Conservation (phyloP, 2,329 filamentous ascomycete species). For the Byssothecium circinans region DNA sequence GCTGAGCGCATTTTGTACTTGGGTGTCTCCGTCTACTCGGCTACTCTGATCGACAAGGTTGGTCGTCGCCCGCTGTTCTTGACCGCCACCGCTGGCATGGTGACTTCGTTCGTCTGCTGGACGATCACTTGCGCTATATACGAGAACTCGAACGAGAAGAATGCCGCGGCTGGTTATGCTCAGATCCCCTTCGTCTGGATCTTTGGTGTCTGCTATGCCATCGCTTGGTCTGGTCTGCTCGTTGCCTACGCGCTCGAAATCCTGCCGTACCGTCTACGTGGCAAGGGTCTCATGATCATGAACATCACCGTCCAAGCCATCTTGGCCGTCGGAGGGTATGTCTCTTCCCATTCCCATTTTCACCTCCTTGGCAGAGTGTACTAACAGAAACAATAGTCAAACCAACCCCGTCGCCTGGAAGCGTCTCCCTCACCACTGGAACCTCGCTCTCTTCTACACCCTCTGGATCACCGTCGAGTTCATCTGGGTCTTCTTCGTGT, state of each 20-base stretch:
- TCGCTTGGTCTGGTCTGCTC: slow-evolving; percentile 61
- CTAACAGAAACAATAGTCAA: no score
- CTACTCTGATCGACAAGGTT: slow-evolving; percentile 57
- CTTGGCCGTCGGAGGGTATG: slow-evolving; percentile 56
- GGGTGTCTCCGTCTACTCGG: slow-evolving; percentile 58
- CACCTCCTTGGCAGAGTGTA: no score
- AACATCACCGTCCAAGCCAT: slow-evolving; percentile 66
- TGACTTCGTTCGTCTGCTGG: slow-evolving; percentile 41
- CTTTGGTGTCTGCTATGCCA: slow-evolving; percentile 55
- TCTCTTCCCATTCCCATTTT: no score
- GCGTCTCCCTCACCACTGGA: slow-evolving; percentile 58
- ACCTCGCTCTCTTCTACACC: slow-evolving; percentile 68
- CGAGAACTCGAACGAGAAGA: slow-evolving; percentile 29
- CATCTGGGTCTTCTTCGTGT: slow-evolving; percentile 54
- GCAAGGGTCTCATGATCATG: slow-evolving; percentile 57
- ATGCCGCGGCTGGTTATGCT: slow-evolving; percentile 45
- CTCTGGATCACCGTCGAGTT: slow-evolving; percentile 63
- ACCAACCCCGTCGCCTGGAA: slow-evolving; percentile 66
- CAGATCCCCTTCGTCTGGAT: slow-evolving; percentile 56
- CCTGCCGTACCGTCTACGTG: slow-evolving; percentile 52
- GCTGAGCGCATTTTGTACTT: slow-evolving; percentile 63
- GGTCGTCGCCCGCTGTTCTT: slow-evolving; percentile 62
- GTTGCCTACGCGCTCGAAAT: slow-evolving; percentile 58
- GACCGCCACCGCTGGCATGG: slow-evolving; percentile 41
- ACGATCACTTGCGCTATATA: slow-evolving; percentile 29